Percentiles rank a stretch among this genome's conserved stretches.
These are phyloP conservation scores for Macadamia tetraphylla DNA, from an alignment of 164 flowering plant genomes.

Conservation along the genomic window DNA sequence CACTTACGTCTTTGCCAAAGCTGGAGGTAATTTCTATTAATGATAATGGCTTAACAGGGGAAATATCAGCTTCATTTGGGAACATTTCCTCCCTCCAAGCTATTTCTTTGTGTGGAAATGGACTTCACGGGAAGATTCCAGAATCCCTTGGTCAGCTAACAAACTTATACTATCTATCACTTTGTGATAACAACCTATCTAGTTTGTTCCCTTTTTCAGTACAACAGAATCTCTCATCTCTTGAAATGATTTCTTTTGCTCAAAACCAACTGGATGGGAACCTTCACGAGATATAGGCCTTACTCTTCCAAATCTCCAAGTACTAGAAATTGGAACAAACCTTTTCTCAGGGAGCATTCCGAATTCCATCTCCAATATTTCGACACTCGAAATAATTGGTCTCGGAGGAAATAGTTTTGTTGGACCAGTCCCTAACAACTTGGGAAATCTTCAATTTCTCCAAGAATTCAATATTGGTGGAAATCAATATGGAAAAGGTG, in stretches of 20 bases:
- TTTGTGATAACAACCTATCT: no score
- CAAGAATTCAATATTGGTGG: not conserved
- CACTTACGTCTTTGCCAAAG: no score
- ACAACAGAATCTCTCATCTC: not conserved
- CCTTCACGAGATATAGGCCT: not conserved
- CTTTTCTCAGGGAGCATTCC: not conserved
- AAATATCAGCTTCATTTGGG: no score
- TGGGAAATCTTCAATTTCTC: not conserved
- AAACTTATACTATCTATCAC: no score
- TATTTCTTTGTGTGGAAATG: no score
- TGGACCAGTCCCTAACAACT: not conserved
- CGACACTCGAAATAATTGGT: not conserved
- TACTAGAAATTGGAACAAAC: not conserved
- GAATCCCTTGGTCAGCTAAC: no score
- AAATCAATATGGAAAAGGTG: not conserved
- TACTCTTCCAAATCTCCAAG: not conserved
- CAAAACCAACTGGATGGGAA: not conserved
- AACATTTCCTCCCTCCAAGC: no score
- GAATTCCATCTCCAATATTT: not conserved
- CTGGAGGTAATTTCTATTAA: no score
- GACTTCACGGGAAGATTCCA: no score
- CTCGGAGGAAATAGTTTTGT: not conserved
- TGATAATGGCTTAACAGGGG: no score
- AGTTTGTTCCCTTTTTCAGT: not conserved
- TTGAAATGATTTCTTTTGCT: not conserved